Conservation (phyloP, 2,329 filamentous ascomycete genomes). For the Dactylonectria macrodidyma region DNA sequence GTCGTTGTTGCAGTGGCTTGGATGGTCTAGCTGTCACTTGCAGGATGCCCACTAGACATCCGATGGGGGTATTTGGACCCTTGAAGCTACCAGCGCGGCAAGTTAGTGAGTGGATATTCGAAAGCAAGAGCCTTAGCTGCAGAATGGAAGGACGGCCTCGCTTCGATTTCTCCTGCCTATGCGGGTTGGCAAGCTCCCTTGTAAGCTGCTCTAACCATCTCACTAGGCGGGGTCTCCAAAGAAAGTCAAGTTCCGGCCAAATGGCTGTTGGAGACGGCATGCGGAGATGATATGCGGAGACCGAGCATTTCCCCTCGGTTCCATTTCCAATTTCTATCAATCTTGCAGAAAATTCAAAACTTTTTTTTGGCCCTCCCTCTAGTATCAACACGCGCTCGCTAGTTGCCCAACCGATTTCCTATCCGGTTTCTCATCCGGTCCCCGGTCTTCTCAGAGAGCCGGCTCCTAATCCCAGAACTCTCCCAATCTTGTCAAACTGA, state of each 20-base stretch:
- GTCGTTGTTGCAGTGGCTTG: neutral
- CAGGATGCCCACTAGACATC: neutral
- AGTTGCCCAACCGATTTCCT: neutral
- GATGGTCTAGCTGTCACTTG: neutral
- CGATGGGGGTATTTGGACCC: neutral
- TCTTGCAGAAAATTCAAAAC: constrained; percentile 10
- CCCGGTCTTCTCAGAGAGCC: neutral
- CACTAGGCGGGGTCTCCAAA: neutral
- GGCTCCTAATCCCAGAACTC: constrained; percentile 3
- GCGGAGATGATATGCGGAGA: neutral
- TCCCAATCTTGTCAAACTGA: constrained; percentile 18
- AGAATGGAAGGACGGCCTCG: neutral
- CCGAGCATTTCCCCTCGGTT: neutral
- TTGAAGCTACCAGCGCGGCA: too few relatives aligned
- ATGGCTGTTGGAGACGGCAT: constrained; percentile 4
- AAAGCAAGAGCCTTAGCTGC: neutral
- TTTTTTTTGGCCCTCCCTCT: constrained; percentile 9
- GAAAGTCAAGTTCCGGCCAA: neutral
- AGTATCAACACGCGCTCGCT: neutral
- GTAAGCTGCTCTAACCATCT: neutral
- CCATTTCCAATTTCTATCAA: constrained; percentile 14
- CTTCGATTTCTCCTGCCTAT: neutral
- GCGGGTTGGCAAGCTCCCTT: neutral
- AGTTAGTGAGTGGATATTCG: neutral
- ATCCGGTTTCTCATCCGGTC: neutral